Percentiles rank a stretch among this genome's conserved stretches.
Evolutionary conservation across 2,329 filamentous ascomycete species (phyloP).

Genomic region (Zasmidium cellare): DNA sequence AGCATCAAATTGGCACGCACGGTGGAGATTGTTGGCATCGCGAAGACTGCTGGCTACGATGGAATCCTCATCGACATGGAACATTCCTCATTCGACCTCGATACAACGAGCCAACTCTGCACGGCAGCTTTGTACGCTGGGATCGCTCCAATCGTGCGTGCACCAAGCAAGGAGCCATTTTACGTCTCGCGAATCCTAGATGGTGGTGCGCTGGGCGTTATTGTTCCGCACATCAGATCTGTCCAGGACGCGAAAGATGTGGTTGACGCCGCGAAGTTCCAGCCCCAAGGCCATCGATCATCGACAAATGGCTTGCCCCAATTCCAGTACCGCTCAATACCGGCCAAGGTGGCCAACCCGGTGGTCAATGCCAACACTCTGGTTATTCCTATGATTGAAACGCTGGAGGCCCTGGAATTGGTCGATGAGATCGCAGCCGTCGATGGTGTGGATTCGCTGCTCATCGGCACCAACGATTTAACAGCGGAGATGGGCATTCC

Average conservation of each 20-base stretch:
- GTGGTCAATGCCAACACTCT: slow-evolving; percentile 39
- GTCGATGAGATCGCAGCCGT: slow-evolving; percentile 44
- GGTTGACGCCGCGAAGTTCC: slow-evolving; percentile 41
- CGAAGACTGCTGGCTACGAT: slow-evolving; percentile 44
- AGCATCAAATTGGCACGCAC: slow-evolving; percentile 36
- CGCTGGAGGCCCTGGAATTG: slow-evolving; percentile 39
- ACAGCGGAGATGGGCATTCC: slow-evolving; percentile 47
- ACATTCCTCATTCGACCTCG: slow-evolving; percentile 42
- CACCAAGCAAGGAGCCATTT: slow-evolving; percentile 41
- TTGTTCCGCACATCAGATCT: slow-evolving; percentile 44
- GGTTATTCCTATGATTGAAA: slow-evolving; percentile 48
- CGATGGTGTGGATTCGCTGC: slow-evolving; percentile 45
- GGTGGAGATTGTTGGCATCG: slow-evolving; percentile 41
- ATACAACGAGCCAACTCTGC: slow-evolving; percentile 39
- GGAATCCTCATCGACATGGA: slow-evolving; percentile 50
- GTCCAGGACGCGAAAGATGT: slow-evolving; percentile 40
- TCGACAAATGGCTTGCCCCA: slow-evolving; percentile 40
- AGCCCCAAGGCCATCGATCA: slow-evolving; percentile 39
- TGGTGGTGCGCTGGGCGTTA: slow-evolving; percentile 43
- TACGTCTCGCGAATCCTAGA: slow-evolving; percentile 43
- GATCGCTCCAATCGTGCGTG: slow-evolving; percentile 45
- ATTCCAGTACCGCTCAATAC: slow-evolving; percentile 37
- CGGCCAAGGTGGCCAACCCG: slow-evolving; percentile 38
- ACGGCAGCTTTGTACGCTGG: slow-evolving; percentile 42
- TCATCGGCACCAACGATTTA: slow-evolving; percentile 49